phyloP scores from a whole-genome alignment of 1,284 basidiomycete species.

The Athelia sp. region DNA sequence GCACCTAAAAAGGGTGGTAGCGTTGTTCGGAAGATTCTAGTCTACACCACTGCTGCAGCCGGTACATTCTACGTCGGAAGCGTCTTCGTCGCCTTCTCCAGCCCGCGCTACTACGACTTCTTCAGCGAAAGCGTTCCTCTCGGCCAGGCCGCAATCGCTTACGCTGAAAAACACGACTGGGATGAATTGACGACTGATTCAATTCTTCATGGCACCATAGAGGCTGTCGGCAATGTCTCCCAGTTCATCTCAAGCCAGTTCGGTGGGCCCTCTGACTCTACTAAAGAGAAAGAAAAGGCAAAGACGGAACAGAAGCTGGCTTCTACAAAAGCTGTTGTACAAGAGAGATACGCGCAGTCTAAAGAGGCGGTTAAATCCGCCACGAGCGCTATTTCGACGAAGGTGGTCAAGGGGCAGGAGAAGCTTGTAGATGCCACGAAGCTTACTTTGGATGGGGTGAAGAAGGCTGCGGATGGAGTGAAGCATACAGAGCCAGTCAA shows the following conservation, averaged over 20 bases:
- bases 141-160: constrained; percentile 74
- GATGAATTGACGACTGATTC: constrained; percentile 63
- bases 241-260: constrained; percentile 26
- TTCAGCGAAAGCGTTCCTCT: constrained; percentile 78
- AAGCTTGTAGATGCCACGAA: constrained; percentile 21
- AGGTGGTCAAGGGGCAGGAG: constrained; percentile 15
- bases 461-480: not conserved
- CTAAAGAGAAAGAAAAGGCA: constrained; percentile 33
- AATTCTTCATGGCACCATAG: constrained; percentile 51
- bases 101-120: constrained; percentile 72
- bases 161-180: constrained; percentile 76
- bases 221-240: constrained; percentile 47
- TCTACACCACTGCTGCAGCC: constrained; percentile 60
- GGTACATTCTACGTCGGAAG: constrained; percentile 79
- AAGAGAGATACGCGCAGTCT: constrained; percentile 23
- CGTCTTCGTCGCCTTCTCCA: constrained; percentile 70
- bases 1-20: constrained; percentile 49
- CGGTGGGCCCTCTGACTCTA: constrained; percentile 15
- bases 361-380: constrained; percentile 46
- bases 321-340: constrained; percentile 23
- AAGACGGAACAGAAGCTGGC: constrained; percentile 28
- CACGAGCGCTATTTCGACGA: constrained; percentile 22
- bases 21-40: constrained; percentile 45
- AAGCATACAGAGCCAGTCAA: not conserved
- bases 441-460: constrained; percentile 20